These are phyloP conservation scores for Aspergillus asperescens DNA, from an alignment of 495 filamentous ascomycete genomes.

Conservation along the genomic window DNA sequence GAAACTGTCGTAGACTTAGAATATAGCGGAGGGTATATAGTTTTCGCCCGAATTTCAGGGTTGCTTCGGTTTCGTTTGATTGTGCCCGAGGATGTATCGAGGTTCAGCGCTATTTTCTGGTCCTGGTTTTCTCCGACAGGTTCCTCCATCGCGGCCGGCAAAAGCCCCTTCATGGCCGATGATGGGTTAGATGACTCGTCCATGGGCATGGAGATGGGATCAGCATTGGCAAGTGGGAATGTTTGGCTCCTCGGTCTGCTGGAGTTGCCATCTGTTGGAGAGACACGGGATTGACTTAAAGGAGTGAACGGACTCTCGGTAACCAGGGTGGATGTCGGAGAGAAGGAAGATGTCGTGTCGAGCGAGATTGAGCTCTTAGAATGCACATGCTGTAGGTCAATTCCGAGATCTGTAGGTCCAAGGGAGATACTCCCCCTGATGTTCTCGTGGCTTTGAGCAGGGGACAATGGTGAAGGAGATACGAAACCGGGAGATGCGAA, in stretches of 20 bases:
- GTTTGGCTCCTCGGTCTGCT: slow-evolving; percentile 87
- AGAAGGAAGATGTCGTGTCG: slow-evolving; percentile 59
- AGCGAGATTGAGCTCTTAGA: slow-evolving; percentile 55
- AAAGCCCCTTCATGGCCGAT: slow-evolving; percentile 43
- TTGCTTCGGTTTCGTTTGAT: slow-evolving; percentile 44
- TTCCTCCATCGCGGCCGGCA: slow-evolving; percentile 58
- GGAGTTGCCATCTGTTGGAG: slow-evolving; percentile 47
- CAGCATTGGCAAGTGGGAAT: slow-evolving; percentile 65
- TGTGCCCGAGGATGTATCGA: slow-evolving; percentile 27
- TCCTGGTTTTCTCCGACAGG: slow-evolving; percentile 57
- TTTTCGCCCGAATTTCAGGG: slow-evolving; percentile 40
- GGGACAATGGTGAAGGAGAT: slow-evolving; percentile 62
- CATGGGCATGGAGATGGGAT: slow-evolving; percentile 66
- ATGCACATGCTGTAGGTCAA: slow-evolving; percentile 51
- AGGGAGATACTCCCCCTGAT: slow-evolving; percentile 49
- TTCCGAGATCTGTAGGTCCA: slow-evolving; percentile 46
- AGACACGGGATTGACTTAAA: slow-evolving; percentile 57
- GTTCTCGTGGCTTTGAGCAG: slow-evolving; percentile 63
- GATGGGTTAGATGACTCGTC: slow-evolving; percentile 56
- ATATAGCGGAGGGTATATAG: slow-evolving; percentile 45
- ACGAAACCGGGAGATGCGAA: slow-evolving; percentile 59
- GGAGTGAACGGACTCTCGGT: slow-evolving; percentile 68
- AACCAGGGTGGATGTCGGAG: slow-evolving; percentile 81
- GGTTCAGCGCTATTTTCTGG: slow-evolving; percentile 11
- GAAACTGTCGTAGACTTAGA: slow-evolving; percentile 36